Conservation (phyloP, 495 filamentous ascomycete genomes). For the Xylaria acuta region DNA sequence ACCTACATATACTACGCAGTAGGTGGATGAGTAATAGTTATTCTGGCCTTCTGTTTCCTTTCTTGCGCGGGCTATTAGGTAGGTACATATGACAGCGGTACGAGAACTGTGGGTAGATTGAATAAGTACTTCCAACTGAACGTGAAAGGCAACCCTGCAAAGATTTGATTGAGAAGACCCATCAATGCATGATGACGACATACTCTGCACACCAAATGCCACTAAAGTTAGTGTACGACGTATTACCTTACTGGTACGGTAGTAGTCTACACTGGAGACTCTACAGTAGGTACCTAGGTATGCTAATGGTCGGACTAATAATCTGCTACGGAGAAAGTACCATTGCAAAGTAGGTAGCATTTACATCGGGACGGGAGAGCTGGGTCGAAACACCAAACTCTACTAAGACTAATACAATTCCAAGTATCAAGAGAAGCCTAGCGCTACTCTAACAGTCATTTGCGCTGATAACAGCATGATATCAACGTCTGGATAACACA, state of each 20-base stretch:
- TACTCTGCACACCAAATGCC: not conserved
- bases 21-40: not conserved
- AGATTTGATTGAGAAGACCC: not conserved
- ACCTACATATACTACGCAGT: too few species aligned
- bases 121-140: not conserved
- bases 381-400: not conserved
- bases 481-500: not conserved
- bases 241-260: not conserved
- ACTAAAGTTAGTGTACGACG: not conserved
- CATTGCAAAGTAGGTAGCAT: not conserved
- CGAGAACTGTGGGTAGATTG: too few species aligned
- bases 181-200: conserved; percentile 7
- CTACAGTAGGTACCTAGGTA: too few species aligned
- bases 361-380: not conserved
- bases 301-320: not conserved
- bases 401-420: not conserved
- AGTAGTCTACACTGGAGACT: not conserved
- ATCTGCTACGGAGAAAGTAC: not conserved
- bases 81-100: too few species aligned
- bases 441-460: not conserved
- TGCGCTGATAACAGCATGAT: not conserved
- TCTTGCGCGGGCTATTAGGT: not conserved
- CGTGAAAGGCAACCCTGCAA: not conserved
- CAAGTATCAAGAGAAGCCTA: not conserved
- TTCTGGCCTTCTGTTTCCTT: not conserved